These are phyloP conservation scores for Colletotrichum endophyticum DNA, from an alignment of 2,329 filamentous ascomycete species.

Conservation along the genomic window DNA sequence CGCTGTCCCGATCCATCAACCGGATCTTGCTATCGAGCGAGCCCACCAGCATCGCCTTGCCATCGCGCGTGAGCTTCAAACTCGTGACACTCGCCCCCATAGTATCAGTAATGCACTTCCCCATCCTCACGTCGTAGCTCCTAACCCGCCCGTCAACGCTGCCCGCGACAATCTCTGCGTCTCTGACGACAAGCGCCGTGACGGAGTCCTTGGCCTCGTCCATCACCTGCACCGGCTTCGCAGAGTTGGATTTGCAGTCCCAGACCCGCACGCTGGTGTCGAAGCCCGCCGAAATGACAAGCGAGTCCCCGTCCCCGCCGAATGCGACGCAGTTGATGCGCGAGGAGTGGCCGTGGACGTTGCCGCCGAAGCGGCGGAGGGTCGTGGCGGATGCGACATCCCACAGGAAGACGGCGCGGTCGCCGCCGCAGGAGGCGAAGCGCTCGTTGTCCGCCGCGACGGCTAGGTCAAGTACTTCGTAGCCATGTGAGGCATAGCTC, in stretches of 20 bases:
- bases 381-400: slow-evolving; percentile 86
- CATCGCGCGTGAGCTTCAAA: slow-evolving; percentile 72
- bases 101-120: slow-evolving; percentile 72
- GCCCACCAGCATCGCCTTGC: slow-evolving; percentile 75
- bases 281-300: slow-evolving; percentile 76
- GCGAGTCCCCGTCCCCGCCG: slow-evolving; percentile 74
- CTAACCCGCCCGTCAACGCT: slow-evolving; percentile 86
- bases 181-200: slow-evolving; percentile 51
- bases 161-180: slow-evolving; percentile 69
- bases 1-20: slow-evolving; percentile 80
- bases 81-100: slow-evolving; percentile 77
- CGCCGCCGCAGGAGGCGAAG: slow-evolving; percentile 88
- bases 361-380: slow-evolving; percentile 72
- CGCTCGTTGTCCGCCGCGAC: slow-evolving; percentile 79
- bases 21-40: slow-evolving; percentile 78
- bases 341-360: slow-evolving; percentile 66
- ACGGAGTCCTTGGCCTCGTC: slow-evolving; percentile 76
- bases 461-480: slow-evolving; percentile 84
- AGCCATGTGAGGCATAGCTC: slow-evolving; percentile 87
- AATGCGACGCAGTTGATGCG: slow-evolving; percentile 82
- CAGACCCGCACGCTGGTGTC: slow-evolving; percentile 80
- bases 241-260: slow-evolving; percentile 63
- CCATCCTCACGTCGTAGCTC: slow-evolving; percentile 82
- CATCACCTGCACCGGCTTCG: slow-evolving; percentile 74
- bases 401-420: slow-evolving; percentile 92